Evolutionary conservation across 2,329 filamentous ascomycete genomes (phyloP), one percentile per base, ranked within the genome.

Genomic region (Coleophoma eucalyptorum): DNA sequence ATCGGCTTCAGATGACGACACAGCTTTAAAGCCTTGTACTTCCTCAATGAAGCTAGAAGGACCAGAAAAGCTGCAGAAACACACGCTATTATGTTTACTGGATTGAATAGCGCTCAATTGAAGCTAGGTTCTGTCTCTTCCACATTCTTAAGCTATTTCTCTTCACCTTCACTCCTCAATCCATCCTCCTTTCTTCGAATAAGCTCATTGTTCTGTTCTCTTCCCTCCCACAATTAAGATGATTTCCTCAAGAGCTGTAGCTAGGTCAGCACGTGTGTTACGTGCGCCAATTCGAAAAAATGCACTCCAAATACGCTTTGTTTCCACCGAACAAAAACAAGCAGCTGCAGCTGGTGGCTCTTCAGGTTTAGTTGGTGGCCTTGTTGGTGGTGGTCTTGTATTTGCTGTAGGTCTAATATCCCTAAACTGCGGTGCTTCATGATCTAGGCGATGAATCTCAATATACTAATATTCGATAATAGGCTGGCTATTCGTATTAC

Each of bases 401-500:
- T 65, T 79, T 44, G 50, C 65, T 2, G 69, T 64, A 46, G 26
- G 60, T 42, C 45, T 41, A 50, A 49, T 12, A 32, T 33, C 38
- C 41, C 44, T 34, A 47, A 15, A 15, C 16, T 42, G 18, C 5
- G 4, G 6, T 13, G 12, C 5, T n/a, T 31, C 42, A 16, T 15
- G 16, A 15, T 21, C 41, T 20, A 13, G 20, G 7, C 41, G 21
- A n/a, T 26, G 10, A 4, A 43, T 7, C 41, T 19, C 18, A 20
- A 13, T n/a, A 40, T 43, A 18, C 26, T 40, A 2, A 19, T 15
- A 8, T 26, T 26, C 10, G 26, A 26, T n/a, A 19, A 12, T n/a
- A 65, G 62, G 54, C 71, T 6, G 75, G 74, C 32, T 81, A 80
- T 61, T 58, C 64, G 51, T 80, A 73, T 66, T 83, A 83, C 65